Evolutionary conservation across 495 filamentous ascomycete species (phyloP), one percentile per base, ranked within the genome.

Genomic region (Penicillium chermesinum): DNA sequence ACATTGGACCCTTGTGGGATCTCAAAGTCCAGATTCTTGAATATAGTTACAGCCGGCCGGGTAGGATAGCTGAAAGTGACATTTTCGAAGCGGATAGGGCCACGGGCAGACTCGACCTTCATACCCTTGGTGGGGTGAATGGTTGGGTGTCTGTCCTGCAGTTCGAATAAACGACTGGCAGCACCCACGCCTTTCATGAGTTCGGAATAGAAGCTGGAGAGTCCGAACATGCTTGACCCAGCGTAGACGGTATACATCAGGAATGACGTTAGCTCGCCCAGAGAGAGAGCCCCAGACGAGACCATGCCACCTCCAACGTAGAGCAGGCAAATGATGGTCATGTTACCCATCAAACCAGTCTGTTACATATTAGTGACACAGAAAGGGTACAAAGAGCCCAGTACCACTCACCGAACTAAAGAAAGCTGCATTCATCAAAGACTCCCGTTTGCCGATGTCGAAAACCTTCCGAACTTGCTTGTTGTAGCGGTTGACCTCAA

Each of bases 101-200:
- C 93, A 46, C 87, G 87, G 2, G 90, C 91, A 17, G 89, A 91
- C 17, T 64, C 73, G 7, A 97, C 87, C 46, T 82, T 82, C 15
- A 73, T 55, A 45, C 93, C 93, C 30, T 83, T 80, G 1, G 93
- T 98, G 2, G 89, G 80, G 10, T 81, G 83, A 44, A 97, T 96
- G 2, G 81, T 85, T 1, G 90, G 85, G 36, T 94, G 78, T 49
- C 93, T 86, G 67, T 98, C 93, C 66, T 97, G 91, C 4, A 98
- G 76, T 62, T 98, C 93, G 61, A 98, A 98, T 6, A 98, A 76
- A 19, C 93, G 87, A 58, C 85, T 91, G 10, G 93, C 94, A 32
- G 93, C 93, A 55, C 93, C 93, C 17, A 96, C 93, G 33, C 94
- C 94, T 62, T 97, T 97, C 93, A 96, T 97, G 15, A 98, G 79